Evolutionary conservation across 1,284 basidiomycete genomes (phyloP), one percentile per base, ranked within the genome.

Genomic region (Leucoagaricus sp.): DNA sequence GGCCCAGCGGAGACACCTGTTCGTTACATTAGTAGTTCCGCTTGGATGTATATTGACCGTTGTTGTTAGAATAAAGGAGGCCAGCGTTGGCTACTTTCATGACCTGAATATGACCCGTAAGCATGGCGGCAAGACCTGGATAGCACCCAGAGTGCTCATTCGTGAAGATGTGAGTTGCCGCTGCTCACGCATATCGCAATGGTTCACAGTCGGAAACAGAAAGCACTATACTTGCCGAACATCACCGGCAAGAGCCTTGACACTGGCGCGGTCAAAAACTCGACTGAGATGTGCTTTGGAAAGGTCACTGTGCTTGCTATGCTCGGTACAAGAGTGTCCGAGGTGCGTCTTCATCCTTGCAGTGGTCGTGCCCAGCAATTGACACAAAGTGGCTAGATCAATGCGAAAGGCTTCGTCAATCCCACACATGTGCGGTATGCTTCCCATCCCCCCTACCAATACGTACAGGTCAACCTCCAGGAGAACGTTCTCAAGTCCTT

Each of bases 101-200:
- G 96, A 98, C 68, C 61, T 76, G 57, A 93, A 94, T 66, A 85
- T 87, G 63, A 89, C 93, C 15, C 78, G 88, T 52, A 82, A 82
- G 40, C 84, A 94, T 64, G 95, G 94, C 7, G 96, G 96, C 19
- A 99, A 99, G 76, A 91, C 92, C 9, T 99, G 94, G 95, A 84
- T 96, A 54, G 94, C 93, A 12, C 96, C 96, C 0, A 85, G 81
- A 23, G 92, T 93, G 10, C 79, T 98, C 60, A 94, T 98, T 64
- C 84, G 86, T 25, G 91, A 94, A 74, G 92, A 96, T 64, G 94
- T 96, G 65, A 65, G 91, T 82, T 21, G 26, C 46, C 2, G 29
- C 40, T 34, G 15, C 45, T n/a, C 28, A 49, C 31, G 40, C n/a
- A 31, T 25, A 26, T 5, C 26, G 8, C 42, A 15, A 8, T 47